Evolutionary conservation across 192 early-diverging fungal species (phyloP).

Genomic region (Coemansia sp.): DNA sequence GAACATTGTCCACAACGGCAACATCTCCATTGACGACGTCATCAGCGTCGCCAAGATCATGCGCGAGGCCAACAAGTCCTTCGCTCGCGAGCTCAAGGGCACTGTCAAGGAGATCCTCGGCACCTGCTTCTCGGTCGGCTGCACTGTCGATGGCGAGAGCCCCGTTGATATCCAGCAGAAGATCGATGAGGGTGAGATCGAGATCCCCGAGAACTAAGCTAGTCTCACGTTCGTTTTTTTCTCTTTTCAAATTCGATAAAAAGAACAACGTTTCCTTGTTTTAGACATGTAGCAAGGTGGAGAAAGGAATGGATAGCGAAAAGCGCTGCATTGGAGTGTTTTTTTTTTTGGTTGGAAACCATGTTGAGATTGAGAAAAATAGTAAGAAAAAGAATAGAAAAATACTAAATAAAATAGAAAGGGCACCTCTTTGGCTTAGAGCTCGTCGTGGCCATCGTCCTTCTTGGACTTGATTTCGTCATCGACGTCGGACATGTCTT

Average conservation of each 20-base stretch:
- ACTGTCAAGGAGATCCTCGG: conserved; percentile 97
- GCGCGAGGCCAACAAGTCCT: conserved; percentile 81
- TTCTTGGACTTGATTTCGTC: not conserved
- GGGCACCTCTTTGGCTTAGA: conserved; percentile 7
- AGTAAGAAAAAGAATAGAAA: not conserved
- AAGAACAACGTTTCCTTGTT: conserved; percentile 5
- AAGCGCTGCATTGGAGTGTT: no score
- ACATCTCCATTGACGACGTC: conserved; percentile 90
- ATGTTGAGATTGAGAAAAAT: no score
- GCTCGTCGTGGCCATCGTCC: conserved; percentile 22
- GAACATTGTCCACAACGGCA: conserved; percentile 99
- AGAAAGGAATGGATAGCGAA: no score
- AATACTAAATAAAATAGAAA: not conserved
- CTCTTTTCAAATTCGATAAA: conserved; percentile 11
- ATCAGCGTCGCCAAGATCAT: conserved; percentile 96
- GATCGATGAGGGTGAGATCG: conserved; percentile 84
- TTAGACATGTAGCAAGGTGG: not conserved
- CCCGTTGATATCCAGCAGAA: conserved; percentile 83
- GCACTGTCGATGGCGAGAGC: conserved; percentile 96
- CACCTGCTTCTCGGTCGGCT: conserved; percentile 91
- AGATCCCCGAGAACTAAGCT: conserved; percentile 56
- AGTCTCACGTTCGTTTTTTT: conserved; percentile 9
- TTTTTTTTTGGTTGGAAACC: no score
- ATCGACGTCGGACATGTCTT: conserved; percentile 7
- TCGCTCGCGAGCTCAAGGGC: conserved; percentile 89